Base-by-base conservation (phyloP, 495 filamentous ascomycete species). In the Annulohypoxylon stygium region DNA sequence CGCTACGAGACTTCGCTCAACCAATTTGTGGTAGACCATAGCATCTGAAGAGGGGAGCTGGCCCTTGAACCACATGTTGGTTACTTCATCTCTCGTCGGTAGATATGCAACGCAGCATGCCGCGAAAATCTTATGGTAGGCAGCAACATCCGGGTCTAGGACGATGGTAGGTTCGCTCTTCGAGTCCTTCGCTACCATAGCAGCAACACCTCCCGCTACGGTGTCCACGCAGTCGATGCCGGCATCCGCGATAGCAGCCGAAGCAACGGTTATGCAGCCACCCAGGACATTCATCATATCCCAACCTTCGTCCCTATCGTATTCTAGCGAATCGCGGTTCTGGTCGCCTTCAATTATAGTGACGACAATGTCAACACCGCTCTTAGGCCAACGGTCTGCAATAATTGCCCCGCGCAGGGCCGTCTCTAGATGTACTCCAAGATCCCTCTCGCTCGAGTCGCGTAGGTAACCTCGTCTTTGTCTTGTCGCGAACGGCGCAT, bases 181-280 rank as follows among this genome's bases (percentile, higher is more conserved):
- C 6, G 74, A 73, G 2, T 78, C 74, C 45, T 82, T 78, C 50
- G 81, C 75, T 20, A 94, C 92, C 18, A 97, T 75, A 9, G 94
- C 97, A 14, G 95, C 94, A 41, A 98, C 92, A 23, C 96, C 96
- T 4, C 95, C 96, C 12, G 92, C 86, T 3, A 97, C 93, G 33
- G 97, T 85, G 79, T 98, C 96, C 36, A 98, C 88, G 79, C 94
- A 98, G 76, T 99, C 96, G 70, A 99, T 97, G 2, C 93, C 94
- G 0, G 96, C 97, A 82, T 99, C 97, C 1, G 91, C 91, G 81
- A 99, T 90, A 6, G 97, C 96, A n/a, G 96, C 97, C 65, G 93
- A 94, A 37, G 96, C 94, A 67, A 94, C 94, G 1, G 93, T 98
- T 69, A 99, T 94, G 78, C 95, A 97, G 0, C 93, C 94, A 26